Percentiles rank a stretch among this genome's conserved stretches.
Conservation (phyloP, 2,329 filamentous ascomycete genomes). For the Coleophoma crateriformis region DNA sequence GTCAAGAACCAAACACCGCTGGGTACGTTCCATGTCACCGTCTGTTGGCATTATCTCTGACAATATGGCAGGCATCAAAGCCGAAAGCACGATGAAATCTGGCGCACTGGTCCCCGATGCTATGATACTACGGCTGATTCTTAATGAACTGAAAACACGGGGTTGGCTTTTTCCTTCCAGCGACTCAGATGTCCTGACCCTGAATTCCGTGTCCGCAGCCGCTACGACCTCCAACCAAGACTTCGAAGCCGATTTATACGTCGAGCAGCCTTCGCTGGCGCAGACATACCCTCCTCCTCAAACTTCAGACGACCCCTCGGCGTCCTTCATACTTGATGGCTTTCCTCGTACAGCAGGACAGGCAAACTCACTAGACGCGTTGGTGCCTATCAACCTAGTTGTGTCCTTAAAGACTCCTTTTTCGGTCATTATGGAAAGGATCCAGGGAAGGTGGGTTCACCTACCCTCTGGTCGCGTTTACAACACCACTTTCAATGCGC, state of each 20-base stretch:
- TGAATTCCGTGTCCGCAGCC: slow-evolving; percentile 15
- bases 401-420: slow-evolving; percentile 82
- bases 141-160: slow-evolving; percentile 77
- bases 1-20: slow-evolving; percentile 83
- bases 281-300: slow-evolving; percentile 31
- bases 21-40: slow-evolving; percentile 46
- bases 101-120: slow-evolving; percentile 88
- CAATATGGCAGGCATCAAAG: slow-evolving; percentile 67
- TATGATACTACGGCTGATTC: slow-evolving; percentile 88
- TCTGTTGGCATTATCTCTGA: no score
- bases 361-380: slow-evolving; percentile 67
- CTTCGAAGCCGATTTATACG: slow-evolving; percentile 21
- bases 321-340: slow-evolving; percentile 92
- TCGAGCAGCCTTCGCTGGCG: slow-evolving; percentile 24
- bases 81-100: slow-evolving; percentile 80
- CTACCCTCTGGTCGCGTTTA: slow-evolving; percentile 87
- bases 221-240: slow-evolving; percentile 35
- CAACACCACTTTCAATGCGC: slow-evolving; percentile 89
- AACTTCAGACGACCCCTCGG: slow-evolving; percentile 63
- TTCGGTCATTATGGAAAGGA: slow-evolving; percentile 81
- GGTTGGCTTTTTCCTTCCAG: slow-evolving; percentile 66
- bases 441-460: slow-evolving; percentile 90
- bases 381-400: slow-evolving; percentile 93
- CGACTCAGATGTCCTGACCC: slow-evolving; percentile 29
- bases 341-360: slow-evolving; percentile 87